These are phyloP conservation scores for Globisporangium cederbergense DNA, from an alignment of 352 stramenopile genomes.

Conservation along the genomic window DNA sequence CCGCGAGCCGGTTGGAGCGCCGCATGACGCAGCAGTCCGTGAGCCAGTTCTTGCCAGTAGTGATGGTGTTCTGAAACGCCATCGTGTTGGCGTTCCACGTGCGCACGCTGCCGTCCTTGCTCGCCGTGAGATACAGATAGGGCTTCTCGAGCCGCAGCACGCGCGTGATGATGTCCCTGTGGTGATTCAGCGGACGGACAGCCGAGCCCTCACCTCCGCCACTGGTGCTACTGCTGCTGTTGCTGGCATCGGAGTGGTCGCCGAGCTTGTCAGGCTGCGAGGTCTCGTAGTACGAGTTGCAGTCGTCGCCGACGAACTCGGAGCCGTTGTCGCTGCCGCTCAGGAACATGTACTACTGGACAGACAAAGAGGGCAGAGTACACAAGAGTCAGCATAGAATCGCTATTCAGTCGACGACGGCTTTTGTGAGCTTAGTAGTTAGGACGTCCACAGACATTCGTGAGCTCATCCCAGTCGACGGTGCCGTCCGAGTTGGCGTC, in stretches of 20 bases:
- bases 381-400: too few species aligned
- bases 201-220: background rate
- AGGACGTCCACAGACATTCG: slow-evolving; percentile 37
- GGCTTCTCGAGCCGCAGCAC: slow-evolving; percentile 64
- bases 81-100: slow-evolving; percentile 75
- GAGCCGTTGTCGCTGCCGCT: slow-evolving; percentile 59
- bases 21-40: slow-evolving; percentile 80
- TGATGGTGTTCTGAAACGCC: slow-evolving; percentile 53
- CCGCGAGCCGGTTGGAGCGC: slow-evolving; percentile 71
- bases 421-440: background rate
- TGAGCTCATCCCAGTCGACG: slow-evolving; percentile 90
- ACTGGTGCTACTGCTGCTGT: background rate
- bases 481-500: slow-evolving; percentile 85
- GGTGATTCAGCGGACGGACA: slow-evolving; percentile 31
- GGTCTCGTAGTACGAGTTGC: slow-evolving; percentile 61
- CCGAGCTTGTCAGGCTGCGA: slow-evolving; percentile 52
- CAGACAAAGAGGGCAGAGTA: slow-evolving; percentile 3
- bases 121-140: slow-evolving; percentile 67
- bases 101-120: slow-evolving; percentile 69
- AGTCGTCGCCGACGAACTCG: slow-evolving; percentile 63
- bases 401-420: too few species aligned
- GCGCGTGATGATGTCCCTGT: slow-evolving; percentile 75
- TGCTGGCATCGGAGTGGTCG: slow-evolving; percentile 15
- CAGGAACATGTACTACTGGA: slow-evolving; percentile 78
- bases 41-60: slow-evolving; percentile 73